phyloP scores from a whole-genome alignment of 1,284 basidiomycete genomes.

The Leucoagaricus sp. region DNA sequence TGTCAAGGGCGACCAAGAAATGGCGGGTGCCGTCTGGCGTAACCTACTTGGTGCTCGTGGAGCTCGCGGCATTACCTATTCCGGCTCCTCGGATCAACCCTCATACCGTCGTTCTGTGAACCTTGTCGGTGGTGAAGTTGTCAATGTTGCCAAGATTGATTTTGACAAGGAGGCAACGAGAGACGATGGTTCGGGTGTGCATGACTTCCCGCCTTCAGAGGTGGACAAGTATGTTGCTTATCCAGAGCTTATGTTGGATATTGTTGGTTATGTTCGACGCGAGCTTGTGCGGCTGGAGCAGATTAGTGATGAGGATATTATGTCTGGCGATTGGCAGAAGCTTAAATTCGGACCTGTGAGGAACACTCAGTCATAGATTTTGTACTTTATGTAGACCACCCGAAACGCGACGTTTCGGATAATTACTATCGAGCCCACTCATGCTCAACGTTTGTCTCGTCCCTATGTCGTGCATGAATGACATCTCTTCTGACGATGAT shows the following conservation, averaged over 20 bases:
- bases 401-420: neutral
- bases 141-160: constrained; percentile 57
- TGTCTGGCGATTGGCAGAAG: constrained; percentile 38
- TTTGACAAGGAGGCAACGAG: constrained; percentile 55
- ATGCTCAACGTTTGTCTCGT: too few relatives aligned
- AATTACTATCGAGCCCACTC: neutral
- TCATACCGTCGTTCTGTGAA: constrained; percentile 64
- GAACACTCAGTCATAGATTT: neutral
- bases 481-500: too few relatives aligned
- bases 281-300: constrained; percentile 77
- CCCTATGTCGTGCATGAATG: too few relatives aligned
- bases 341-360: constrained; percentile 7
- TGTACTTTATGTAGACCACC: neutral
- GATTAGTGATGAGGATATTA: constrained; percentile 71
- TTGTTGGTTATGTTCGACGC: constrained; percentile 78
- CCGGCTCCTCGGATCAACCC: constrained; percentile 22
- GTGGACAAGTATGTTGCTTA: constrained; percentile 72
- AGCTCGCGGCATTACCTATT: constrained; percentile 62
- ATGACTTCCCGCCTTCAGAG: constrained; percentile 65
- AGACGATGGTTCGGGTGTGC: constrained; percentile 73
- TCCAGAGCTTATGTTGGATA: constrained; percentile 73
- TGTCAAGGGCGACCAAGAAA: constrained; percentile 71
- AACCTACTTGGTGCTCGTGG: constrained; percentile 86
- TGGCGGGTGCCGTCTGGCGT: constrained; percentile 90
- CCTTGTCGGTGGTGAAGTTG: constrained; percentile 61